A percentile compares a stretch with the other conserved stretches of the same genome.
These are phyloP conservation scores for Tricholoma hemisulphureum DNA, from an alignment of 768 basidiomycete genomes.

Conservation along the genomic window DNA sequence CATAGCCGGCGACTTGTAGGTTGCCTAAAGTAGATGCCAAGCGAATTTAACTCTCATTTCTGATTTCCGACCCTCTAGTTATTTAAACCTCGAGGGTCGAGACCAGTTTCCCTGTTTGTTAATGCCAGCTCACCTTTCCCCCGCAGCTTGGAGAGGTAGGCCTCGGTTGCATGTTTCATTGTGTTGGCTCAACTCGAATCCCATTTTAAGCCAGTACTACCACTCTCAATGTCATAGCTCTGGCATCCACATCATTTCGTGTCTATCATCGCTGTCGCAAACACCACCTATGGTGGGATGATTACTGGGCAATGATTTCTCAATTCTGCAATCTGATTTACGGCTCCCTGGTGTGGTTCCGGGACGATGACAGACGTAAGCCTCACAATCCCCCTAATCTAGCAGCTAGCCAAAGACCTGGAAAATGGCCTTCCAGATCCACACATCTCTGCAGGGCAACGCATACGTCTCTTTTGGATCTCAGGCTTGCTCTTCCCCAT, in stretches of 20 bases:
- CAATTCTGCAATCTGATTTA: slow-evolving; percentile 7
- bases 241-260: slow-evolving; percentile 15
- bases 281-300: slow-evolving; percentile 24
- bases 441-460: background rate
- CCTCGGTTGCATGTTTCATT: background rate
- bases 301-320: slow-evolving; percentile 16
- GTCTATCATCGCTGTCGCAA: slow-evolving; percentile 15
- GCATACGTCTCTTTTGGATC: slow-evolving; percentile 14
- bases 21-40: too few species aligned
- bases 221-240: slow-evolving; percentile 12
- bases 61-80: background rate
- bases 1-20: too few species aligned
- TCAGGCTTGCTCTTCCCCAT: background rate
- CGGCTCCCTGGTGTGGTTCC: slow-evolving; percentile 10
- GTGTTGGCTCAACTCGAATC: background rate
- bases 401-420: too few species aligned
- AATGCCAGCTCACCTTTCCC: background rate
- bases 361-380: slow-evolving; percentile 1
- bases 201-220: slow-evolving; percentile 8
- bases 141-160: slow-evolving; percentile 2
- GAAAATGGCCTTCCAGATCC: background rate
- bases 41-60: background rate
- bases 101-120: too few species aligned
- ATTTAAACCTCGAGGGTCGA: too few species aligned
- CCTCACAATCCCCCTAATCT: background rate